Base-by-base conservation (phyloP, 2,329 filamentous ascomycete genomes). In the Ophiostoma sp. region DNA sequence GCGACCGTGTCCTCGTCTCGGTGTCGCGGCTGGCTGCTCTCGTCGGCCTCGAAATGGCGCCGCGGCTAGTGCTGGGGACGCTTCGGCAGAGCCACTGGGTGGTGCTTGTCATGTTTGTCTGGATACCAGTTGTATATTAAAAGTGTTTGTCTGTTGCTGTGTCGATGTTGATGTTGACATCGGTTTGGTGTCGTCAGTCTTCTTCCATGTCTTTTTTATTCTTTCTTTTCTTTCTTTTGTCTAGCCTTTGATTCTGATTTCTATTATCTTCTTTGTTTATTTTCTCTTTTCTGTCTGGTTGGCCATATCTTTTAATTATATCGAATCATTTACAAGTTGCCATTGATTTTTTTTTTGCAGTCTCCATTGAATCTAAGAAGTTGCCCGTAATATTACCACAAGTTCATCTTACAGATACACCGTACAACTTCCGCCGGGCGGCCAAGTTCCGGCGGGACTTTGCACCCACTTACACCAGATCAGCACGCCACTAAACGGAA, bases 121-220 rank as follows among this genome's bases (percentile, higher is more conserved):
- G 64, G 71, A 68, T 71, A 69, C 71, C 68, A 35, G 68, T n/a
- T 71, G 70, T 71, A 70, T 41, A 69, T 67, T 71, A 69, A 69
- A 68, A 52, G 60, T 27, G 52, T 67, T 31, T 48, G 0, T 62
- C 44, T 67, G 60, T 44, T 23, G 57, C 6, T n/a, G 15, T 48
- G 44, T 31, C 10, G 39, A 15, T 52, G 4, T 52, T 23, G 48
- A 52, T 48, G 48, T 52, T 15, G 36, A 41, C 13, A 10, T 13
- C 15, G 10, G 15, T 57, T 27, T 57, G 52, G 15, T 57, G 8
- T 13, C 20, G 23, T 31, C 23, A 27, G 48, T 23, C 52, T 57
- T 57, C 52, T 57, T 57, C 52, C 52, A 27, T 57, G 52, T 57
- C 52, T 57, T 57, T 57, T 48, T 48, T n/a, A 48, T 48, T 48